Evolutionary conservation across 2,329 filamentous ascomycete species (phyloP).

Genomic region (Colletotrichum truncatum): DNA sequence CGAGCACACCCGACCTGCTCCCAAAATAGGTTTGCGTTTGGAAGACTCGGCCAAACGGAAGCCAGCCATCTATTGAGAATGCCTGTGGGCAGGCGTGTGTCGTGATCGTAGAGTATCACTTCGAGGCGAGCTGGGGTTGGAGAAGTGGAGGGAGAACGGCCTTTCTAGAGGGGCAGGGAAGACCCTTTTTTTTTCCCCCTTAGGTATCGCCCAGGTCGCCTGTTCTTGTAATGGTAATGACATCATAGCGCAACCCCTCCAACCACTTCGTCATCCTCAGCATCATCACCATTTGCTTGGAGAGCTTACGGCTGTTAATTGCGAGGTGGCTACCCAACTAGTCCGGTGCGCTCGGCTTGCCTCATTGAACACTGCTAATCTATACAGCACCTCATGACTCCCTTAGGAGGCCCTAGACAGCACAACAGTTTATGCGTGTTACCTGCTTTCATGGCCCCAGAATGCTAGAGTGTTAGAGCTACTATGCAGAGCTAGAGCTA

Average conservation of each 20-base stretch:
- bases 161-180: not conserved
- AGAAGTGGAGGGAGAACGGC: conserved; percentile 7
- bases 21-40: not conserved
- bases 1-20: not conserved
- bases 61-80: too few relatives aligned
- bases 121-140: not conserved
- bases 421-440: not conserved
- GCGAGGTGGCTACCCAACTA: not conserved
- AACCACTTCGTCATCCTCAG: conserved; percentile 22
- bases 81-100: not conserved
- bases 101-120: conserved; percentile 5
- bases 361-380: not conserved
- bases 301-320: not conserved
- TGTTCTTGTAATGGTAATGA: conserved; percentile 7
- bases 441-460: not conserved
- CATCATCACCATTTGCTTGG: conserved; percentile 18
- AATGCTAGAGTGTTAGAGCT: conserved; percentile 10
- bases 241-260: conserved; percentile 28
- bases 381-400: not conserved
- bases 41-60: not conserved
- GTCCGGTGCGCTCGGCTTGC: conserved; percentile 9
- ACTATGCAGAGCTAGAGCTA: not conserved
- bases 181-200: conserved; percentile 7
- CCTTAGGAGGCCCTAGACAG: not conserved
- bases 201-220: not conserved